These are phyloP conservation scores for Dendrobium nobile DNA, from an alignment of 106 monocot species.

Conservation along the genomic window DNA sequence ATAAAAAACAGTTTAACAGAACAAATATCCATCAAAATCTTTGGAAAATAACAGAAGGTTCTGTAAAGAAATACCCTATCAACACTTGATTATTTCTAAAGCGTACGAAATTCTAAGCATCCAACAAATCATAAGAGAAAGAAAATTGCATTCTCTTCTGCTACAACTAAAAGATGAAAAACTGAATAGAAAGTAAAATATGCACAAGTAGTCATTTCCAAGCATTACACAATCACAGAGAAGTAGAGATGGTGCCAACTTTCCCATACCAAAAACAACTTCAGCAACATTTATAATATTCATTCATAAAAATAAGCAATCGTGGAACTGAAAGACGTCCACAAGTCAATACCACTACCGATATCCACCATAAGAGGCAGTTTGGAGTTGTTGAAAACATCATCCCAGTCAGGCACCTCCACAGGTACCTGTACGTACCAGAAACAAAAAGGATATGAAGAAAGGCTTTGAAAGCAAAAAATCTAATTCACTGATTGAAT, in stretches of 20 bases:
- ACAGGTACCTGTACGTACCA: constrained; percentile 39
- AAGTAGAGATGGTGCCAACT: background rate
- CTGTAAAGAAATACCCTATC: too few species aligned
- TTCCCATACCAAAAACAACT: background rate
- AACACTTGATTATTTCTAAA: too few species aligned
- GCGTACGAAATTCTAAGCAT: too few species aligned
- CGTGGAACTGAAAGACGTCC: background rate
- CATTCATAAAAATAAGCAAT: background rate
- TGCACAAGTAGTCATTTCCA: background rate
- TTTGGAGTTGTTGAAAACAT: constrained; percentile 43
- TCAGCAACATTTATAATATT: background rate
- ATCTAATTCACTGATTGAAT: background rate
- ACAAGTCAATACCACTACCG: constrained; percentile 52
- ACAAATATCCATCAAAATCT: background rate
- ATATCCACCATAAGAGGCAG: constrained; percentile 96
- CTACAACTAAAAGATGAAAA: too few species aligned
- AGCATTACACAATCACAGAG: background rate
- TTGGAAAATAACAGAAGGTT: too few species aligned
- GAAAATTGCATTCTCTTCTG: background rate
- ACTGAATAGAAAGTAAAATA: background rate
- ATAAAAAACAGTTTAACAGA: background rate
- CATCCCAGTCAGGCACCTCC: constrained; percentile 54
- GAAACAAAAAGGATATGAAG: background rate
- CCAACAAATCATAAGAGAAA: too few species aligned
- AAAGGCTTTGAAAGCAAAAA: background rate